phyloP scores from a whole-genome alignment of 257 asterid genomes.

The Gentiana macrophylla region DNA sequence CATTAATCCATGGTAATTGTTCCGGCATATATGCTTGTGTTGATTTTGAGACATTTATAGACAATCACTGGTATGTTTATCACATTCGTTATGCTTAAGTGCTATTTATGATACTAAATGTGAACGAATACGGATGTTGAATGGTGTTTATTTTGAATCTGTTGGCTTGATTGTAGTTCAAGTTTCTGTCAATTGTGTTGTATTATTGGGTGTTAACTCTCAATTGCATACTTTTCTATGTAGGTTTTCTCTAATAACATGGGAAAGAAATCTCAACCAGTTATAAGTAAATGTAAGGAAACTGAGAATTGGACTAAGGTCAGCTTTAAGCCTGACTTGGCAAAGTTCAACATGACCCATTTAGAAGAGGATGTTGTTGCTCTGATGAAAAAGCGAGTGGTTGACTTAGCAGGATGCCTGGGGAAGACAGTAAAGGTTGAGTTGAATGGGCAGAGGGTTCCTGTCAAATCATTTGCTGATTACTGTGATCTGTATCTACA shows the following conservation, averaged over 20 bases:
- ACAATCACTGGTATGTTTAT: no score
- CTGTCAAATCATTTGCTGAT: constrained; percentile 59
- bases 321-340: constrained; percentile 83
- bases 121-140: no score
- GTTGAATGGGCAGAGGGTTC: constrained; percentile 58
- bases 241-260: constrained; percentile 86
- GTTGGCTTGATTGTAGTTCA: no score
- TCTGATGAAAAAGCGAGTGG: constrained; percentile 86
- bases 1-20: no score
- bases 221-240: constrained; percentile 1
- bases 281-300: constrained; percentile 61
- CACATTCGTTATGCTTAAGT: no score
- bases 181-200: no score
- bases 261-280: constrained; percentile 76
- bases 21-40: no score
- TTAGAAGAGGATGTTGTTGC: constrained; percentile 93
- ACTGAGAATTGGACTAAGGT: constrained; percentile 89
- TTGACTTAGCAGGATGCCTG: constrained; percentile 87
- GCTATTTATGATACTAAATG: no score
- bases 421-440: constrained; percentile 90
- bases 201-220: no score
- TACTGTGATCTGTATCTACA: constrained; percentile 76
- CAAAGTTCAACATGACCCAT: constrained; percentile 72
- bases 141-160: no score
- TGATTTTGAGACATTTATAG: no score